These are phyloP conservation scores for Emergomyces africanus DNA, from an alignment of 2,329 filamentous ascomycete genomes.

Conservation along the genomic window DNA sequence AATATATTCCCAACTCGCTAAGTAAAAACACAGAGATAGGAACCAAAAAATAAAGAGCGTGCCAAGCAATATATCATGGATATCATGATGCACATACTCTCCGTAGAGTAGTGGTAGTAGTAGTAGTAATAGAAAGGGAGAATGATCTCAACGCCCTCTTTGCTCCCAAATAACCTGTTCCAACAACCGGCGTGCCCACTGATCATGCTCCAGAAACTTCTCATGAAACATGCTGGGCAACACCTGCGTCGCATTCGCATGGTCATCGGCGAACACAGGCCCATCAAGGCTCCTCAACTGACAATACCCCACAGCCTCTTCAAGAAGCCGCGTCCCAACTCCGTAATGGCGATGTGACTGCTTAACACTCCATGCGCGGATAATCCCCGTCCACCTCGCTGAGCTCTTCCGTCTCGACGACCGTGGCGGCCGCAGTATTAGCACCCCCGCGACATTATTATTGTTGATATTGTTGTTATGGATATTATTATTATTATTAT, in stretches of 20 bases:
- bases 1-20: background rate
- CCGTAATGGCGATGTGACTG: slow-evolving; percentile 57
- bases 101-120: background rate
- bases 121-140: background rate
- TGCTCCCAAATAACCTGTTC: slow-evolving; percentile 18
- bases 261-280: slow-evolving; percentile 58
- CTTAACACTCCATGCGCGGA: slow-evolving; percentile 72
- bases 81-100: background rate
- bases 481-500: too few species aligned
- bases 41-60: background rate
- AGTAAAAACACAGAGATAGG: background rate
- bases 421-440: slow-evolving; percentile 1
- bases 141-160: slow-evolving; percentile 2
- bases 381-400: slow-evolving; percentile 34
- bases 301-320: slow-evolving; percentile 57
- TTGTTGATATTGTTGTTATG: too few species aligned
- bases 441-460: slow-evolving; percentile 2
- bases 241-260: slow-evolving; percentile 59
- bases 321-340: slow-evolving; percentile 58
- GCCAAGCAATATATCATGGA: background rate
- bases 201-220: slow-evolving; percentile 47
- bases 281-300: slow-evolving; percentile 56
- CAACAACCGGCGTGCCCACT: slow-evolving; percentile 36
- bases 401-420: slow-evolving; percentile 11
- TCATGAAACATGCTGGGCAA: slow-evolving; percentile 52